These are phyloP conservation scores for Phytophthora ohioensis DNA, from an alignment of 352 stramenopile genomes.

Conservation along the genomic window DNA sequence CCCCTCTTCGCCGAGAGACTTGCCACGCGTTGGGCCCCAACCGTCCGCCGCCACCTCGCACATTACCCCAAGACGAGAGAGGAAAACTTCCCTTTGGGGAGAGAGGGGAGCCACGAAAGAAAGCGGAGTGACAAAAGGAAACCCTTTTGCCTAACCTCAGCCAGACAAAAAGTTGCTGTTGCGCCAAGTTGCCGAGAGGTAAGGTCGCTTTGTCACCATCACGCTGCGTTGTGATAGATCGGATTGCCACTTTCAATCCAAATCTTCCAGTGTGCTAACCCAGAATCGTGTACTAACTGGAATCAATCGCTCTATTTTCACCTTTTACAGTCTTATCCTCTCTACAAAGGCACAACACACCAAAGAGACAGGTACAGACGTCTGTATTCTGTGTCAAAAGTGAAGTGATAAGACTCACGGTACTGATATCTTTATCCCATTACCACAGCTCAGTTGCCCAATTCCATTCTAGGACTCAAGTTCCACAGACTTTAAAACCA, in stretches of 20 bases:
- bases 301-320: slow-evolving; percentile 24
- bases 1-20: slow-evolving; percentile 35
- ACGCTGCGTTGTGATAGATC: slow-evolving; percentile 7
- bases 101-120: slow-evolving; percentile 13
- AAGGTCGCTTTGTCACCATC: slow-evolving; percentile 9
- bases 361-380: slow-evolving; percentile 40
- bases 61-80: slow-evolving; percentile 11
- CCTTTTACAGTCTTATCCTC: slow-evolving; percentile 15
- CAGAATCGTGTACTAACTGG: slow-evolving; percentile 10
- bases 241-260: slow-evolving; percentile 17
- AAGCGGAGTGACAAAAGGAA: slow-evolving; percentile 27
- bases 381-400: neutral
- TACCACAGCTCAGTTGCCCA: slow-evolving; percentile 27
- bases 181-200: neutral
- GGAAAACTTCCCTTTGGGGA: slow-evolving; percentile 8
- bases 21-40: slow-evolving; percentile 44
- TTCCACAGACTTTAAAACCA: slow-evolving; percentile 8
- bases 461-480: slow-evolving; percentile 28
- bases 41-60: slow-evolving; percentile 31
- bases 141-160: slow-evolving; percentile 27
- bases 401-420: slow-evolving; percentile 22
- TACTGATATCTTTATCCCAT: slow-evolving; percentile 23
- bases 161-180: slow-evolving; percentile 8
- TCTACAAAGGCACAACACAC: slow-evolving; percentile 2
- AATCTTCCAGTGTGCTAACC: neutral